A percentile compares a stretch with the other conserved stretches of the same genome.
phyloP scores from a whole-genome alignment of 2,329 filamentous ascomycete species.

The Beauveria sp. region DNA sequence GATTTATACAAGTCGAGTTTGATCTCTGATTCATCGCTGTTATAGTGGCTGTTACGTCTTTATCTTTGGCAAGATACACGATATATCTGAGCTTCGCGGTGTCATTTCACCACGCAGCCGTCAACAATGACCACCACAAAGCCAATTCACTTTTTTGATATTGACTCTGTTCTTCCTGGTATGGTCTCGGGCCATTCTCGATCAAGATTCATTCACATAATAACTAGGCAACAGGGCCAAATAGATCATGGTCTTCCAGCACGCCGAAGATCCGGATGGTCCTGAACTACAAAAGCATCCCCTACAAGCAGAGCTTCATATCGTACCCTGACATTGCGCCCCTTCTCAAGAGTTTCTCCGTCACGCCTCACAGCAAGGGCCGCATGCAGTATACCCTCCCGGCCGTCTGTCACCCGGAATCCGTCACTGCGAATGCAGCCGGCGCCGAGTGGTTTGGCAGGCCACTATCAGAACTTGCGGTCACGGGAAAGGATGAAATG shows the following conservation, averaged over 20 bases:
- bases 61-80: too few species aligned
- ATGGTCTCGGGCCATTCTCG: background rate
- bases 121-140: background rate
- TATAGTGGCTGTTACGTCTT: too few species aligned
- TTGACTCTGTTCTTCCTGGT: background rate
- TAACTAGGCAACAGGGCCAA: background rate
- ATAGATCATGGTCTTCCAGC: background rate
- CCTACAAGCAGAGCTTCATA: background rate
- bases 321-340: background rate
- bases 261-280: background rate
- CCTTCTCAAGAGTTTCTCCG: background rate
- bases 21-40: too few species aligned
- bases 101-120: background rate
- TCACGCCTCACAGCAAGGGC: background rate
- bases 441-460: background rate
- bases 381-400: background rate
- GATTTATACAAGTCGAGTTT: too few species aligned
- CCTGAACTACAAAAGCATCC: background rate
- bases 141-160: background rate
- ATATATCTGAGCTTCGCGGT: too few species aligned
- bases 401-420: background rate
- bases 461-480: too few species aligned
- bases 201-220: rapidly evolving
- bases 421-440: background rate
- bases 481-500: too few species aligned